Evolutionary conservation across 371 early-diverging fungal genomes (phyloP).

Genomic region (Syncephalastrum monosporum): DNA sequence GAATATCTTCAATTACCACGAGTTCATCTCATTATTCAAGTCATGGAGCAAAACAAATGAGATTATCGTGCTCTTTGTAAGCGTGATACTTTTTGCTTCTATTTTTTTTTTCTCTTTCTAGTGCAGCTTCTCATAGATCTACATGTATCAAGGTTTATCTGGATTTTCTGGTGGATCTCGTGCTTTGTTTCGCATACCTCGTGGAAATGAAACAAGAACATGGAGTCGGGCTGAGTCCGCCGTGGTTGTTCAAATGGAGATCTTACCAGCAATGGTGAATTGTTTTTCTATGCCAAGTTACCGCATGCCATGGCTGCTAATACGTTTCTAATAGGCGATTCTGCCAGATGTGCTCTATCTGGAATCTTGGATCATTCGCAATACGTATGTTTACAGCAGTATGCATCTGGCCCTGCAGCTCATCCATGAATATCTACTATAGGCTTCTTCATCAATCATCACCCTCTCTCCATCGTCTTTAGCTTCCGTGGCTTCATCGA

Average conservation of each 20-base stretch:
- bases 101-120: no score
- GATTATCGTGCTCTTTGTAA: no score
- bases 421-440: conserved; percentile 6
- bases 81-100: no score
- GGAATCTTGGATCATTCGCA: conserved; percentile 20
- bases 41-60: conserved; percentile 14
- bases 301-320: conserved; percentile 7
- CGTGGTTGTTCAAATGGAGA: conserved; percentile 38
- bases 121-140: no score
- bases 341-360: conserved; percentile 28
- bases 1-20: conserved; percentile 1
- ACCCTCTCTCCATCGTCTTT: conserved; percentile 19
- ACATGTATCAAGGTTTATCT: no score
- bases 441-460: not conserved
- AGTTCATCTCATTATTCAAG: not conserved
- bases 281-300: not conserved
- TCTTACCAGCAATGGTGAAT: conserved; percentile 7
- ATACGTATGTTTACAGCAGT: conserved; percentile 12
- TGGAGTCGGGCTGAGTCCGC: conserved; percentile 26
- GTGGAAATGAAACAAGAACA: conserved; percentile 46
- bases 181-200: conserved; percentile 57
- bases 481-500: conserved; percentile 36
- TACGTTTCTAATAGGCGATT: conserved; percentile 30
- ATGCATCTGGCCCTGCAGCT: no score
- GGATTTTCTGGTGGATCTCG: conserved; percentile 38